Base-by-base conservation (phyloP, 345 rosid genomes). In the Dipteronia dyeriana region DNA sequence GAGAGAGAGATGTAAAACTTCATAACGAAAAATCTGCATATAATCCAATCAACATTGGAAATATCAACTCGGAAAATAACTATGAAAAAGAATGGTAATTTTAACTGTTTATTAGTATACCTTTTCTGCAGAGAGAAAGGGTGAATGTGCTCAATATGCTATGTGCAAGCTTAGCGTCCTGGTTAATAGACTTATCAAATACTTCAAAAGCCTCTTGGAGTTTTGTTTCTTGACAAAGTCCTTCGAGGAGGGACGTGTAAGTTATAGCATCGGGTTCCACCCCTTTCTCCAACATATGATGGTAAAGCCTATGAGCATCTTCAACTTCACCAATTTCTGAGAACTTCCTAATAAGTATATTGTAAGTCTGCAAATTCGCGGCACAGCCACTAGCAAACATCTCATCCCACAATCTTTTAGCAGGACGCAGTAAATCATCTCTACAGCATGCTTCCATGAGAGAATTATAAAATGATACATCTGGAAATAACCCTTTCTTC, bases 351-450 rank as follows among this genome's bases (percentile, higher is more conserved):
- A 92, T 91, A 63, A 93, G 91, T 65, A 91, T 83, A 75, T 82
- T 87, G 66, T 95, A 93, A 7, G 93, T 90, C 70, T 79, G 87
- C 72, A 85, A 75, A 73, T 93, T 88, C 84, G 90, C 92, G 38
- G 81, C 68, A 76, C 94, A 95, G 25, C 97, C 95, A 73, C 76
- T 85, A 19, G 87, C 85, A 80, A 93, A 93, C 97, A 93, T 93
- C 87, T 95, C 97, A 82, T 91, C 97, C 98, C 98, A 95, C 75
- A 95, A 83, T 80, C 78, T 91, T 84, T 91, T 94, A 17, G 99
- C 99, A 19, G 99, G 98, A 76, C 96, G 97, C 59, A 92, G 80
- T 66, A 92, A 84, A 82, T 91, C 97, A 51, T 90, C 92, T 79
- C 84, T 84, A 75, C 98, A 93, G 74, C 97, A 91, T 47, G 94